Evolutionary conservation across 306 rosid species (phyloP), one percentile per base, ranked within the genome.

Genomic region (Acacia confusa): DNA sequence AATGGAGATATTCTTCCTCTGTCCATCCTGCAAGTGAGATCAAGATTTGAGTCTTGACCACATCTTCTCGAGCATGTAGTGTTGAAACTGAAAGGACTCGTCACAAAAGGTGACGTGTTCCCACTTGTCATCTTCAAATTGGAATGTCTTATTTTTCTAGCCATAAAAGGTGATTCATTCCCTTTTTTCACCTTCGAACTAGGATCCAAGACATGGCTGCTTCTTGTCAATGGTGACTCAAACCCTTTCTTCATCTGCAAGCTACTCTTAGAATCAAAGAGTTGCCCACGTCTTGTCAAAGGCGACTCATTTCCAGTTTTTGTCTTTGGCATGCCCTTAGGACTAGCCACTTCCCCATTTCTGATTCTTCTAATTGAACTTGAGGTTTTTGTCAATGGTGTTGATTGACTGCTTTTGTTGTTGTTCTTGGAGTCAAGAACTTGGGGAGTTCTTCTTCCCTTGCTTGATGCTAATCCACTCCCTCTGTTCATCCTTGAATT

Each of bases 351-450:
- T 55, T 20, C 45, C 17, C 30, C 78, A 20, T 0, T 0, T 66
- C 20, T 84, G 63, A 43, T 84, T 48, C 82, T 87, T 55, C 87
- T 81, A 7, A 52, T 1, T 32, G 80, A 20, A 79, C 65, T 83
- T 2, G 64, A 60, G 53, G 78, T 44, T 38, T 25, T 67, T 0
- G 81, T 34, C 30, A n/a, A 2, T 25, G 3, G 4, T 22, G 80
- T 70, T 72, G 79, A 79, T 65, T 45, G 74, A 14, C 25, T 76
- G 13, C 70, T 74, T 76, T 67, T 84, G 69, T 12, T 81, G 69
- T 12, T 69, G 43, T 44, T 81, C 71, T 74, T 85, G 45, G 75
- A 81, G 70, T 87, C 92, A 11, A 82, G 78, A 69, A 81, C 88
- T 41, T 75, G 80, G 13, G 82, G 28, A 28, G 81, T 12, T 2